Conservation (phyloP, 1,284 basidiomycete genomes). For the Melampsora occidentalis region DNA sequence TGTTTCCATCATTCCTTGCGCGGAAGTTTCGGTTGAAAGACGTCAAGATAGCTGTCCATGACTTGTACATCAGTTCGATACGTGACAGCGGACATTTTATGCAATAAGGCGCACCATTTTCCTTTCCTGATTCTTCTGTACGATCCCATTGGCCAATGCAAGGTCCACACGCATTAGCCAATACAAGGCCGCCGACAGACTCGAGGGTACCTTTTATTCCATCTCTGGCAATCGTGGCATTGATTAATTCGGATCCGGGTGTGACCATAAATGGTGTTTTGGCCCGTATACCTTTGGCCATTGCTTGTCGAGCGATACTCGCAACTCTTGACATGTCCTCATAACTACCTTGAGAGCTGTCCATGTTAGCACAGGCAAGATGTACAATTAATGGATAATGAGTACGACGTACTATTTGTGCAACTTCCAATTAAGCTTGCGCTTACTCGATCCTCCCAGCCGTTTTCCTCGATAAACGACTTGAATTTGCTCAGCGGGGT, state of each 20-base stretch:
- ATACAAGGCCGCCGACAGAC: constrained; percentile 81
- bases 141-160: constrained; percentile 99
- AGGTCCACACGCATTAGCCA: constrained; percentile 97
- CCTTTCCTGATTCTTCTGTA: constrained; percentile 79
- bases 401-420: constrained; percentile 64
- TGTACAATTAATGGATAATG: not conserved
- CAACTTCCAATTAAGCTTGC: constrained; percentile 94
- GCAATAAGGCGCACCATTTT: constrained; percentile 69
- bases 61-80: not conserved
- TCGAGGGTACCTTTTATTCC: constrained; percentile 75
- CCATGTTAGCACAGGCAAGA: not conserved
- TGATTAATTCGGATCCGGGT: constrained; percentile 94
- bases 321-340: constrained; percentile 73
- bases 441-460: constrained; percentile 87
- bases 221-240: constrained; percentile 96
- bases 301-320: constrained; percentile 85
- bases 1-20: constrained; percentile 94
- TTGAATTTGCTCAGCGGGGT: constrained; percentile 93
- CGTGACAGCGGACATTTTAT: not conserved
- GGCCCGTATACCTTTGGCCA: constrained; percentile 72
- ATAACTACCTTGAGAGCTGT: constrained; percentile 51
- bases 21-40: constrained; percentile 99
- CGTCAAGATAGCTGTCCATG: constrained; percentile 75
- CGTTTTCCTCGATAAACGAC: constrained; percentile 72
- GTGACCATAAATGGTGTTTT: constrained; percentile 95